A percentile compares a stretch with the other conserved stretches of the same genome.
Evolutionary conservation across 164 flowering plant species (phyloP).

Genomic region (Houttuynia cordata): DNA sequence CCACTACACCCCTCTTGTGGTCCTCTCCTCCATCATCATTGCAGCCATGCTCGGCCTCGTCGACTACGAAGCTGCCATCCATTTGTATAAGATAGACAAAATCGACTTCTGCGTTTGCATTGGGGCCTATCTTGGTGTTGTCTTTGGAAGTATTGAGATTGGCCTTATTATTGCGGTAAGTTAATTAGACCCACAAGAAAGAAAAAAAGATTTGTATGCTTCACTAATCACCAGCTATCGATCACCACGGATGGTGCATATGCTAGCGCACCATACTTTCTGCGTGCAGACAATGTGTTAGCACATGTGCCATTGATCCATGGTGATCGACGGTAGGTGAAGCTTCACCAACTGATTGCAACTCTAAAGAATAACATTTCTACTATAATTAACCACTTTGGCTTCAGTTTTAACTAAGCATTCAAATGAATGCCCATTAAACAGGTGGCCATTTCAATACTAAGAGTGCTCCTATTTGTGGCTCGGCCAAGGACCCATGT

Average conservation of each 20-base stretch:
- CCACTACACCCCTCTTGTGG: constrained; percentile 72
- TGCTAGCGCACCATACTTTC: too few species aligned
- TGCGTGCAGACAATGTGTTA: too few species aligned
- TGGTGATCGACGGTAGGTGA: too few species aligned
- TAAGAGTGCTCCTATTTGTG: constrained; percentile 36
- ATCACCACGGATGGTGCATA: too few species aligned
- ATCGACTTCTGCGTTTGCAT: constrained; percentile 58
- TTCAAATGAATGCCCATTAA: too few species aligned
- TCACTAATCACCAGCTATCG: too few species aligned
- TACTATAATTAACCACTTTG: background rate
- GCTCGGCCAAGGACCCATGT: constrained; percentile 53
- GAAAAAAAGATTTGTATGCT: too few species aligned
- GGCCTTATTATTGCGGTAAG: constrained; percentile 50
- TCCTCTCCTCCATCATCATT: constrained; percentile 57
- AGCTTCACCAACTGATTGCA: too few species aligned
- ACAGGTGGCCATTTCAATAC: constrained; percentile 51
- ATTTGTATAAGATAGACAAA: constrained; percentile 62
- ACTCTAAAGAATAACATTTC: too few species aligned
- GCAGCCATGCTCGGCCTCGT: constrained; percentile 66
- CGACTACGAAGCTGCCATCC: constrained; percentile 47
- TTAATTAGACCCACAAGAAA: constrained; percentile 3
- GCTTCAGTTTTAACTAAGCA: too few species aligned
- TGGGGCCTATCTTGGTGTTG: constrained; percentile 47
- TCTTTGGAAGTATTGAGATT: constrained; percentile 47
- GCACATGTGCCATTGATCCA: too few species aligned